Conservation (phyloP, 495 filamentous ascomycete genomes). For the Hypoxylon rickii region DNA sequence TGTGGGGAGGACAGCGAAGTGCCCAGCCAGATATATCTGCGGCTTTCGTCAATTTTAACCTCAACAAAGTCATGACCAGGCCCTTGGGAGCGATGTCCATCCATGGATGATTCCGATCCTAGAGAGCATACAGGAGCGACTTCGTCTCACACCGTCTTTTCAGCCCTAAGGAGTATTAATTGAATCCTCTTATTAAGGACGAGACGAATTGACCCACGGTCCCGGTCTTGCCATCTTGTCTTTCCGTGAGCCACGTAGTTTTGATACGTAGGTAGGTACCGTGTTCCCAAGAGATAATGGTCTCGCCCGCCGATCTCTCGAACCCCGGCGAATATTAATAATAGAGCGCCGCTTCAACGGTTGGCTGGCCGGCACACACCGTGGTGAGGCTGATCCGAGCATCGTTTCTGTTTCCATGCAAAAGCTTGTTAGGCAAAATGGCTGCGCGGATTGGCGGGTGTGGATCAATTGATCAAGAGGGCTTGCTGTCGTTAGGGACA, state of each 20-base stretch:
- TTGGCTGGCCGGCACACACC: background rate
- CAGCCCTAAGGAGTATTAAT: conserved; percentile 26
- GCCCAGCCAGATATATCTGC: conserved; percentile 14
- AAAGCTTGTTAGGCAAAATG: conserved; percentile 20
- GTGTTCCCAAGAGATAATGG: background rate
- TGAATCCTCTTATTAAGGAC: conserved; percentile 30
- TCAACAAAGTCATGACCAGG: too few relatives aligned
- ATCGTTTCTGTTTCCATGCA: conserved; percentile 5
- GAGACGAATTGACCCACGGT: conserved; percentile 9
- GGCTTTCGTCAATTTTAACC: conserved; percentile 20
- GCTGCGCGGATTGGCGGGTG: conserved; percentile 19
- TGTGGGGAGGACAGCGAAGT: conserved; percentile 5
- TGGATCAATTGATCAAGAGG: background rate
- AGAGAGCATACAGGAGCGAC: conserved; percentile 13
- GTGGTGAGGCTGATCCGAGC: conserved; percentile 28
- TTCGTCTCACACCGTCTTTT: conserved; percentile 35
- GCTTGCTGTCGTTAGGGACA: conserved; percentile 13
- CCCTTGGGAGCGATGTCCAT: too few relatives aligned
- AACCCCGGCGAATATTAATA: conserved; percentile 2
- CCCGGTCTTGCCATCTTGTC: conserved; percentile 6
- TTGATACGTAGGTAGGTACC: too few relatives aligned
- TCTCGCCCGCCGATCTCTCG: conserved; percentile 2
- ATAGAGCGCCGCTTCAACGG: background rate
- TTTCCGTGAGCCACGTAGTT: background rate
- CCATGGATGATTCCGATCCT: too few relatives aligned